Evolutionary conservation across 169 alveolate genomes (phyloP), one percentile per base, ranked within the genome.

Genomic region (Amoebophrya sp.): DNA sequence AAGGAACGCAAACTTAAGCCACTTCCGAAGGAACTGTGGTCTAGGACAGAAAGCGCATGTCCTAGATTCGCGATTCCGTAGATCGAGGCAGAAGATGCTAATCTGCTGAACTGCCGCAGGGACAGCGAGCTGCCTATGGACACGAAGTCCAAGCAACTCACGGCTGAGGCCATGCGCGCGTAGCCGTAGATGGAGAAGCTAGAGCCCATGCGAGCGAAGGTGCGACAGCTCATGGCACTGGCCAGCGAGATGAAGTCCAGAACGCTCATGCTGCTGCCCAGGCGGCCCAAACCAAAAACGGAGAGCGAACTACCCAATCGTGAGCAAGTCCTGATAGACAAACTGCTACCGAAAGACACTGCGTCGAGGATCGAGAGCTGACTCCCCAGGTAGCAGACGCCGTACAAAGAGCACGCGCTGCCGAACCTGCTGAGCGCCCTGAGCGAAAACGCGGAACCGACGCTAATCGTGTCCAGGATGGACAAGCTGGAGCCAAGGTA

Each of bases 401-500:
- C 65, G 65, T 12, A 47, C 29, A 47, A 12, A 47, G 29, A 12
- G 65, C 6, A 47, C 65, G 65, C 6, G 65, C 65, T 47, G 18
- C 65, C 65, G 29, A 47, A 47, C 65, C 65, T 47, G 65, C 29
- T 12, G 65, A 47, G 65, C 65, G 65, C 18, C 18, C 65, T 6
- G 29, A 47, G 18, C 29, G 29, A 12, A 18, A 47, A 12, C 29
- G 29, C 18, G 65, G 29, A 12, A 6, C 29, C 65, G 65, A 6
- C 18, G 2, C 2, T 65, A 36, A 65, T 65, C 36, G 12, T 12
- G 83, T 65, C 83, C 2, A 65, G 33, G 39, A 65, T 38, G n/a
- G 91, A 89, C 54, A 89, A 24, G 40, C 38, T 10, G 54, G 76
- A 39, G 39, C 91, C 91, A 76, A 89, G 53, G 40, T 76, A 76